Base-by-base conservation (phyloP, 2,329 filamentous ascomycete genomes). In the Penicillium psychrosexuale region DNA sequence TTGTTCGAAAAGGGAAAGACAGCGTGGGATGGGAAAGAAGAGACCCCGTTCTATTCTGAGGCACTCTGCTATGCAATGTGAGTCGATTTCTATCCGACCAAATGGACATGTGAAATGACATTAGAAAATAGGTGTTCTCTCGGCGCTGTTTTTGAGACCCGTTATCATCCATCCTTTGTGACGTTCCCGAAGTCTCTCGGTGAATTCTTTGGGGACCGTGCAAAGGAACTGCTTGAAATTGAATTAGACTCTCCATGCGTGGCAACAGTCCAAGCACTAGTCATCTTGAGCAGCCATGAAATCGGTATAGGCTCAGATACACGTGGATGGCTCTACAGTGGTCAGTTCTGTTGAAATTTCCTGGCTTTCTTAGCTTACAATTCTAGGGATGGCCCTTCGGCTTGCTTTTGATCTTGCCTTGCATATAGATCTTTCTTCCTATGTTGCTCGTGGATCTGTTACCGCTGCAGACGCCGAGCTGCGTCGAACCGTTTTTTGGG, bases 241-340 rank as follows among this genome's bases (percentile, higher is more conserved):
- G 75, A 79, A 54, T 60, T 79, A 24, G 76, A 78, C 46, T 71
- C 61, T 12, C 77, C 77, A 1, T 71, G 66, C 30, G 64, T 78
- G 6, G 73, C 76, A 12, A 78, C 75, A 8, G 68, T 75, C 5
- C 76, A 79, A 43, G 73, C 75, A 7, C 61, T 78, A 46, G 66
- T 75, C 0, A 65, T 79, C 27, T 58, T 79, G 15, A 75, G 74
- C 40, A 65, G 67, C 15, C 69, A 73, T 45, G 76, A 79, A 49
- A 69, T 69, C 30, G 74, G 67, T 12, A 67, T 57, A 53, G 68
- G 59, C 19, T 68, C 72, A 9, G 73, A 75, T 54, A 67, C 73
- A 8, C 66, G 75, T 36, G 74, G 73, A 6, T 77, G 75, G 75
- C 61, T 78, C 6, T 77, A 73, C 44, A 63, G 72, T 65, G 66